Percentiles rank a stretch among this genome's conserved stretches.
phyloP scores from a whole-genome alignment of 495 filamentous ascomycete species.

The Margaritispora aquatica region DNA sequence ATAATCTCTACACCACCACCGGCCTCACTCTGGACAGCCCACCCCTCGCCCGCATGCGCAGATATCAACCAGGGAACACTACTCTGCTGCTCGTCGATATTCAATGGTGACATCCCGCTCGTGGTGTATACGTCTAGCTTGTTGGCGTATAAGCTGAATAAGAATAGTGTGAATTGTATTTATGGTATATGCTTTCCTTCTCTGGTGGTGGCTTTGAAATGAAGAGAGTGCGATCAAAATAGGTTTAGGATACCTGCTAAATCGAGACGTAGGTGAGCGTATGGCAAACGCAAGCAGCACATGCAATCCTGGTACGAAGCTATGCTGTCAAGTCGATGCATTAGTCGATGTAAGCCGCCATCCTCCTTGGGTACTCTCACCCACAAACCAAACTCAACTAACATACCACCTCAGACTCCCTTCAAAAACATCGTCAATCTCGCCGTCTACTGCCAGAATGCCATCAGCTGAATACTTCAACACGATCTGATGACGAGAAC shows the following conservation, averaged over 20 bases:
- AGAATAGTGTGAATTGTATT: slow-evolving; percentile 28
- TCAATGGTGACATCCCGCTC: slow-evolving; percentile 28
- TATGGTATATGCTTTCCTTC: slow-evolving; percentile 18
- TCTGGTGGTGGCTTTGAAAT: background rate
- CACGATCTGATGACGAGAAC: background rate
- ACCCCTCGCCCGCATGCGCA: slow-evolving; percentile 25
- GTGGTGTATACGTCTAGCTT: slow-evolving; percentile 21
- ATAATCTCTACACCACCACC: slow-evolving; percentile 10
- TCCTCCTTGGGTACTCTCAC: background rate
- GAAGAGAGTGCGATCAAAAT: too few relatives aligned
- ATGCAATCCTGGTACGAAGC: slow-evolving; percentile 21
- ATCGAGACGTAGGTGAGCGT: background rate
- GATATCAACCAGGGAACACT: slow-evolving; percentile 24
- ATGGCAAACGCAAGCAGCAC: background rate
- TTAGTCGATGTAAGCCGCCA: slow-evolving; percentile 16
- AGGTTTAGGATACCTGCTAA: too few relatives aligned
- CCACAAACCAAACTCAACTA: background rate
- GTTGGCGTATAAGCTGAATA: slow-evolving; percentile 27
- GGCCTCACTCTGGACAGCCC: slow-evolving; percentile 11
- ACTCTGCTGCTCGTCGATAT: slow-evolving; percentile 26
- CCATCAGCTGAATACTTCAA: too few relatives aligned
- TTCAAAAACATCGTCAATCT: slow-evolving; percentile 3
- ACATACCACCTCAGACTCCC: background rate
- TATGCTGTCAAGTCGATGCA: slow-evolving; percentile 31
- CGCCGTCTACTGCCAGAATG: slow-evolving; percentile 10